Evolutionary conservation across 345 rosid genomes (phyloP), one percentile per base, ranked within the genome.

Genomic region (Carallia brachiata): DNA sequence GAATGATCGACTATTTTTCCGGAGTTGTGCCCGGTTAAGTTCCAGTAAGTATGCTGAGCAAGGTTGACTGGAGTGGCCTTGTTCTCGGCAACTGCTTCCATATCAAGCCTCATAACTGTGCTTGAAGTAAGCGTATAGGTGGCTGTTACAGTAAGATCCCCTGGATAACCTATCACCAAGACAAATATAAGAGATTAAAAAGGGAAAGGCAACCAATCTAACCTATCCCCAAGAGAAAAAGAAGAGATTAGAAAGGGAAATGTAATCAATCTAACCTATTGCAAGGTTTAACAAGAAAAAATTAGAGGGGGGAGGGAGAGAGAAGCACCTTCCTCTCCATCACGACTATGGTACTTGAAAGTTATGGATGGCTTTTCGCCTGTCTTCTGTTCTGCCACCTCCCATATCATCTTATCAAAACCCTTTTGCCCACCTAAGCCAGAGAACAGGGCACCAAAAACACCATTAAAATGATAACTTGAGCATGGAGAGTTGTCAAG

Each of bases 11-110:
- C 92, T 71, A 88, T 78, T 79, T 70, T 79, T 54, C 97, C 96
- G 0, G 93, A 87, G 83, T 84, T 67, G 69, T 94, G 96, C 30
- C 98, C 98, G 0, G 90, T 84, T 52, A 94, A 71, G 87, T 91
- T 91, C 97, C 97, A 94, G 79, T 94, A 90, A 19, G 97, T 91
- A 75, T 90, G 97, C 67, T 95, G 99, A 58, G 97, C 99, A 78
- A 91, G 81, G 80, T 57, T 91, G 47, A 95, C 84, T 8, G 90
- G 97, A 74, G 97, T 90, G 31, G 93, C 87, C 81, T 84, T 88
- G 73, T 83, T 85, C 75, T 85, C 85, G 0, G 97, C 80, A 68
- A 88, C 80, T 15, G 93, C 98, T 74, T 91, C 93, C 97, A 94
- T 94, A 81, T 94, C 92, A 7, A 94, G 96, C 77, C 90, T 85